Percentiles rank a stretch among this genome's conserved stretches.
phyloP scores from a whole-genome alignment of 106 monocot species.

The Dioscorea dumetorum region DNA sequence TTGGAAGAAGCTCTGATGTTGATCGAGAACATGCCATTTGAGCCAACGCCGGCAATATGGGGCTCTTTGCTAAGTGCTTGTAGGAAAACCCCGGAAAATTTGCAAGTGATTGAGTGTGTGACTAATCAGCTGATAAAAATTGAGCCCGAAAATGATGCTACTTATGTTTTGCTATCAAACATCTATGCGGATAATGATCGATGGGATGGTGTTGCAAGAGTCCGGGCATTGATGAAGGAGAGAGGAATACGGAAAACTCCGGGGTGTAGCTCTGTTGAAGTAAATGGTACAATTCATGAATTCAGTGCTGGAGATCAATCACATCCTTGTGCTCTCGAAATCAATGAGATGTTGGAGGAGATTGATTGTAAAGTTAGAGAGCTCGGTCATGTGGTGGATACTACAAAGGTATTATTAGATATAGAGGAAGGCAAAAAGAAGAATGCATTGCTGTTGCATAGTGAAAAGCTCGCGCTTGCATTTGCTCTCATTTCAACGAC shows the following conservation, averaged over 20 bases:
- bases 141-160: not conserved
- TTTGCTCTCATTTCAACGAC: not conserved
- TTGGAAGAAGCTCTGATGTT: slow-evolving; percentile 13
- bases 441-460: not conserved
- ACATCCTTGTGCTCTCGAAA: not conserved
- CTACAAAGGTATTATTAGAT: slow-evolving; percentile 1
- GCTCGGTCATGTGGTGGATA: not conserved
- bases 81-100: not conserved
- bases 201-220: slow-evolving; percentile 1
- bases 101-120: not conserved
- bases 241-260: slow-evolving; percentile 11
- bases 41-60: slow-evolving; percentile 12
- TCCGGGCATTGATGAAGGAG: slow-evolving; percentile 2
- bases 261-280: slow-evolving; percentile 11
- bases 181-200: not conserved
- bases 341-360: slow-evolving; percentile 6
- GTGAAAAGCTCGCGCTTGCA: slow-evolving; percentile 2
- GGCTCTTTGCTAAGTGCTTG: slow-evolving; percentile 17
- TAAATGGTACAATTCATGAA: slow-evolving; percentile 14
- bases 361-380: not conserved
- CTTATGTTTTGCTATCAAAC: slow-evolving; percentile 3
- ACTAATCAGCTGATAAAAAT: not conserved
- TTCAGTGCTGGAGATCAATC: slow-evolving; percentile 13
- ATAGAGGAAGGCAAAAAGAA: slow-evolving; percentile 5
- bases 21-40: slow-evolving; percentile 16